A percentile compares a stretch with the other conserved stretches of the same genome.
Evolutionary conservation across 805 yeast genomes (phyloP).

Genomic region (Saccharomycopsis sp.): DNA sequence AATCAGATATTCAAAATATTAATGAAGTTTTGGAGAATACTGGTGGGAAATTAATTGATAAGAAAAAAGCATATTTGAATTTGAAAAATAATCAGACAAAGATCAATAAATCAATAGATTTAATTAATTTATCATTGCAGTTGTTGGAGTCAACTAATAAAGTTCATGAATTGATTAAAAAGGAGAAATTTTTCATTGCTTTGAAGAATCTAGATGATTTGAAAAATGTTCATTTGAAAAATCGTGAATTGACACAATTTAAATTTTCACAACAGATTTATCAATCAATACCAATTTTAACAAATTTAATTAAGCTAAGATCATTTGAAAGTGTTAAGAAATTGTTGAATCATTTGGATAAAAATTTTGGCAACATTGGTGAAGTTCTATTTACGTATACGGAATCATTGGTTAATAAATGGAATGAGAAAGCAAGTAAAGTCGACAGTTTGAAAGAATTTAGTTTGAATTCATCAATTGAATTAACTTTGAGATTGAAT

Average conservation of each 20-base stretch:
- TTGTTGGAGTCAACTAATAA: constrained; percentile 82
- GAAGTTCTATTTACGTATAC: constrained; percentile 48
- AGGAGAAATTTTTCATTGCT: constrained; percentile 76
- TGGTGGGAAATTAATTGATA: constrained; percentile 55
- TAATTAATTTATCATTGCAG: constrained; percentile 66
- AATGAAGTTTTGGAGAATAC: constrained; percentile 53
- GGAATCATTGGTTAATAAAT: constrained; percentile 47
- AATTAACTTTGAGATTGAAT: constrained; percentile 52
- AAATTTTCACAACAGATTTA: constrained; percentile 70
- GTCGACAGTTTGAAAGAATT: constrained; percentile 36
- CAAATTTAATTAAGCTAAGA: constrained; percentile 65
- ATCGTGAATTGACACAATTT: constrained; percentile 57
- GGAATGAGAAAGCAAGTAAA: constrained; percentile 44
- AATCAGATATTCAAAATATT: constrained; percentile 48
- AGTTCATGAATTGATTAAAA: constrained; percentile 71
- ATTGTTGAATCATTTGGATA: constrained; percentile 57
- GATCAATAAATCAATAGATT: constrained; percentile 62
- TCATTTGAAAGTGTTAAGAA: constrained; percentile 58
- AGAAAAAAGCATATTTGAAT: constrained; percentile 53
- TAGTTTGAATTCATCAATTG: constrained; percentile 82
- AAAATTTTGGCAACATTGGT: constrained; percentile 43
- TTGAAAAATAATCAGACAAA: constrained; percentile 58
- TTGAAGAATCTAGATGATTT: constrained; percentile 75
- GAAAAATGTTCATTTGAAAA: constrained; percentile 59
- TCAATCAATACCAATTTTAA: constrained; percentile 69